Base-by-base conservation (phyloP, 2,329 filamentous ascomycete genomes). In the Fusarium sublunatum region DNA sequence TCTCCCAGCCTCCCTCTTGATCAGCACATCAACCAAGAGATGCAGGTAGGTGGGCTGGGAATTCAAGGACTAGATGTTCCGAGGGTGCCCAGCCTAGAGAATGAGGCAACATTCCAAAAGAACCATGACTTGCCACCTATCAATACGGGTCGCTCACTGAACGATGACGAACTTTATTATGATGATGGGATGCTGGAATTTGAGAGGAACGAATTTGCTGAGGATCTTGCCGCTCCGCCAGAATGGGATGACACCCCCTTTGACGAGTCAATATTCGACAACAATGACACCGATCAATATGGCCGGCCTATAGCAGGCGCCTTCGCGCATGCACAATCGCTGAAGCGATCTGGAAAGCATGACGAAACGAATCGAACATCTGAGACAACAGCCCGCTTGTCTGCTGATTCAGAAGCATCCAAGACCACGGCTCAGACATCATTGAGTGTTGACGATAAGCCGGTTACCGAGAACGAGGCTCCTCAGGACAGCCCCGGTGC, bases 191-290 rank as follows among this genome's bases (percentile, higher is more conserved):
- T 86, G 65, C 81, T 83, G 12, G 82, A 54, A 75, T 85, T 69
- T 50, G 77, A 80, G 34, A 71, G 72, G 36, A 71, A 74, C 19
- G 77, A 79, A 48, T 82, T 84, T 66, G 78, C 81, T 7, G 80
- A 79, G 53, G 78, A 80, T 45, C 77, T 81, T 4, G 79, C 75
- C 25, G 71, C 69, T 5, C 68, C 68, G 38, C 72, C 72, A 11
- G 73, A 83, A 55, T 81, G 81, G 15, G 84, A 88, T 26, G 80
- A 81, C 2, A 78, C 79, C 0, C 79, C 83, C 2, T 91, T 92
- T 72, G 89, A 92, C 59, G 90, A 92, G 72, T 89, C 87, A 6
- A 82, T 91, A 12, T 92, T 92, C 70, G 90, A 92, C 64, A 81
- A 87, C 29, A 81, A 89, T 47, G 86, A 89, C 68, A 87, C 87